Conservation (phyloP, 2,329 filamentous ascomycete genomes). For the Coniochaeta sp. region DNA sequence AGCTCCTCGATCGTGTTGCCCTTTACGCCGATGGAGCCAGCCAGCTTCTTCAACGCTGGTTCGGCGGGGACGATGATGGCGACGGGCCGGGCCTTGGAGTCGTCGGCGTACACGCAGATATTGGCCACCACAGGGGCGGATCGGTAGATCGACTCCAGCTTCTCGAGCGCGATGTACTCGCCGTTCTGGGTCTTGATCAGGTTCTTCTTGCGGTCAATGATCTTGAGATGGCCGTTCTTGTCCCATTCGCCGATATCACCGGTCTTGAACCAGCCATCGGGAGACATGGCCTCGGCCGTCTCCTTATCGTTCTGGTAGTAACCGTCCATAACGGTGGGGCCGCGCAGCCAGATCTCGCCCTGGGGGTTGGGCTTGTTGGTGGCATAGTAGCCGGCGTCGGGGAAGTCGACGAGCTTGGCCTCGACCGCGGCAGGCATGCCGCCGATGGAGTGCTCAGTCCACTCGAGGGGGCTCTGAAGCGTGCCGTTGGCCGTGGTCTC, state of each 20-base stretch:
- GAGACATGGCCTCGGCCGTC: conserved; percentile 60
- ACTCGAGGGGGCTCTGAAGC: conserved; percentile 69
- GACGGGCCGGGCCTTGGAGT: conserved; percentile 43
- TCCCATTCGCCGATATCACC: conserved; percentile 80
- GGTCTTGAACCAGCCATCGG: conserved; percentile 82
- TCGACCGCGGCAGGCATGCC: conserved; percentile 68
- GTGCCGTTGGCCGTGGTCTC: conserved; percentile 75
- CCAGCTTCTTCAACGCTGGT: conserved; percentile 47
- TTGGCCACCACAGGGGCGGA: conserved; percentile 44
- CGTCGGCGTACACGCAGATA: conserved; percentile 49
- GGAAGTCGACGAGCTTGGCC: conserved; percentile 79
- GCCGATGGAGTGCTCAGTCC: conserved; percentile 68
- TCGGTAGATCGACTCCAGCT: conserved; percentile 50
- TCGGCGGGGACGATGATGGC: conserved; percentile 52
- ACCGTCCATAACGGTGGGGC: conserved; percentile 59
- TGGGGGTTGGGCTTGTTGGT: conserved; percentile 71
- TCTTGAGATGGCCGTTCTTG: conserved; percentile 58
- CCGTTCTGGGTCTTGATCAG: conserved; percentile 76
- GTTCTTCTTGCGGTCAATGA: conserved; percentile 88
- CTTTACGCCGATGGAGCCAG: conserved; percentile 30
- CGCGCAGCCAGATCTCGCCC: conserved; percentile 85
- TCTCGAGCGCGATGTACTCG: conserved; percentile 79
- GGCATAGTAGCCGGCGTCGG: conserved; percentile 72
- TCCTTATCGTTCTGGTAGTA: conserved; percentile 77
- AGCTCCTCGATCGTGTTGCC: conserved; percentile 59